Conservation (phyloP, 2,329 filamentous ascomycete species). For the Orbilia oligospora region DNA sequence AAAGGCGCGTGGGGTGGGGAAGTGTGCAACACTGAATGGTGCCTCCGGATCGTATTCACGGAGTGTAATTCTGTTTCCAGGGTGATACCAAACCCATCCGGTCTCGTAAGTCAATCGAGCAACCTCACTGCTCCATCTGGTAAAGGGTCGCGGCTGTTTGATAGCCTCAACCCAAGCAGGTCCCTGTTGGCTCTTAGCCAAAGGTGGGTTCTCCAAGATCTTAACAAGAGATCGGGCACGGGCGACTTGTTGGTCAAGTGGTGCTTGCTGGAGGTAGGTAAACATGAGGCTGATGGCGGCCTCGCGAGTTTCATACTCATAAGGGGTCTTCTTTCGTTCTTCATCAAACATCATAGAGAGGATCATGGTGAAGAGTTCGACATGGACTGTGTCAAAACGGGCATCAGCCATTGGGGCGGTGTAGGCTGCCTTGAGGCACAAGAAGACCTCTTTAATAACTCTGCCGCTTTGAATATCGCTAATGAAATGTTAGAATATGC, state of each 20-base stretch:
- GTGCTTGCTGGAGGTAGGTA: slow-evolving; percentile 74
- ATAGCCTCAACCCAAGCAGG: slow-evolving; percentile 50
- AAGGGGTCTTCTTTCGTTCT: slow-evolving; percentile 92
- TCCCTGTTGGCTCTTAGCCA: slow-evolving; percentile 20
- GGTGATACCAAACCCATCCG: slow-evolving; percentile 58
- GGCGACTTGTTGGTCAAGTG: slow-evolving; percentile 33
- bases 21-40: slow-evolving; percentile 51
- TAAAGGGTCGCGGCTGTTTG: slow-evolving; percentile 44
- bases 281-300: slow-evolving; percentile 92
- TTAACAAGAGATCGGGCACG: slow-evolving; percentile 42
- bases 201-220: slow-evolving; percentile 39
- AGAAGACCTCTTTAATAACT: slow-evolving; percentile 88
- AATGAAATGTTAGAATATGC: slow-evolving; percentile 66
- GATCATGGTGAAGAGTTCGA: slow-evolving; percentile 85
- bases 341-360: slow-evolving; percentile 93
- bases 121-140: slow-evolving; percentile 48
- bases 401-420: slow-evolving; percentile 89
- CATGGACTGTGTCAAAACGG: slow-evolving; percentile 83
- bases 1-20: slow-evolving; percentile 50
- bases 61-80: slow-evolving; percentile 50
- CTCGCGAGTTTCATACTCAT: slow-evolving; percentile 92
- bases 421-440: slow-evolving; percentile 93
- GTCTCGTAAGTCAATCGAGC: slow-evolving; percentile 51
- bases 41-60: slow-evolving; percentile 47
- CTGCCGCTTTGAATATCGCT: slow-evolving; percentile 93